These are phyloP conservation scores for Wickerhamiella musiphila DNA, from an alignment of 805 yeast genomes.

Conservation along the genomic window DNA sequence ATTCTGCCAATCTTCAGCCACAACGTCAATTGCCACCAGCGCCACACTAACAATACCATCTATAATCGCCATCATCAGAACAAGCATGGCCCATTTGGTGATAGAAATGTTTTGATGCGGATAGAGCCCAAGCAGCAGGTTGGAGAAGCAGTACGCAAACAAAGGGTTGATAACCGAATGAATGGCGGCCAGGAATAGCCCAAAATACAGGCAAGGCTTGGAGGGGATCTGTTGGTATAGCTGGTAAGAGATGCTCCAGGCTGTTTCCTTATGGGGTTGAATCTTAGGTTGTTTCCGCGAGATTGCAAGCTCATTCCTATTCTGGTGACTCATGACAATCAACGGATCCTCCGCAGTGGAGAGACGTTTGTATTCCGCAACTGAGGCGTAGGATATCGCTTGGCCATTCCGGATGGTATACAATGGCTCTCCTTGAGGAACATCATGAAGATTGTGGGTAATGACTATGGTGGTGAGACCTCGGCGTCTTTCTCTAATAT, in stretches of 20 bases:
- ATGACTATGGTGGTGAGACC: conserved; percentile 63
- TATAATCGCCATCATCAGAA: conserved; percentile 40
- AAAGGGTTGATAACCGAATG: conserved; percentile 58
- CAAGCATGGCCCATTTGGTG: conserved; percentile 50
- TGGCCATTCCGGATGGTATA: conserved; percentile 42
- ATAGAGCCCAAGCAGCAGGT: conserved; percentile 45
- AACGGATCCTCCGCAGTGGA: not conserved
- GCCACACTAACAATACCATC: conserved; percentile 43
- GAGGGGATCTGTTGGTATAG: conserved; percentile 6
- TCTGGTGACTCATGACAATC: no score
- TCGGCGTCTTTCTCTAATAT: conserved; percentile 40
- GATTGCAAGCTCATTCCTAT: no score
- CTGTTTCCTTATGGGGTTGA: no score
- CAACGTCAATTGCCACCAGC: conserved; percentile 33
- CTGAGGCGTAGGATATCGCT: conserved; percentile 18
- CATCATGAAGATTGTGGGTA: conserved; percentile 57
- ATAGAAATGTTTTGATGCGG: conserved; percentile 21
- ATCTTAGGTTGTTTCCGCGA: not conserved
- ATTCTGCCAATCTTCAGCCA: conserved; percentile 54
- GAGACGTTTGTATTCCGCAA: not conserved
- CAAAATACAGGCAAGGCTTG: conserved; percentile 25
- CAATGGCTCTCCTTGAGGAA: conserved; percentile 40
- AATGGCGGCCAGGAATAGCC: conserved; percentile 33
- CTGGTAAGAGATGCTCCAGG: not conserved
- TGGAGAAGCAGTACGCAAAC: conserved; percentile 63